Evolutionary conservation across 2,329 filamentous ascomycete species (phyloP).

Genomic region (Ustulina deusta): DNA sequence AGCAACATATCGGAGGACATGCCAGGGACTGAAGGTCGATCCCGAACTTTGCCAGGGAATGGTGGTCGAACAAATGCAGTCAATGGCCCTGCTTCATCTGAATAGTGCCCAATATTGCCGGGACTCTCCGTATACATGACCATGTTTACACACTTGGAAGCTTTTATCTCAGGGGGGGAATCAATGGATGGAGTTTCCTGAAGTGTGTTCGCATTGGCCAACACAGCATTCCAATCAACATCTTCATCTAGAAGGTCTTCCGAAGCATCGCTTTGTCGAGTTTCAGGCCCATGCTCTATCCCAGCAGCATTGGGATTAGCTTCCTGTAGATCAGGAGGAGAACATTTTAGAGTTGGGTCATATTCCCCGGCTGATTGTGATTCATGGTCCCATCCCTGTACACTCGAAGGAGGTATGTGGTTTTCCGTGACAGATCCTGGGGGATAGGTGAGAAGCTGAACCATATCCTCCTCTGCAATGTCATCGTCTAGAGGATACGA

Average conservation of each 20-base stretch:
- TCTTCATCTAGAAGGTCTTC: slow-evolving; percentile 54
- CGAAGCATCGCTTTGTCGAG: slow-evolving; percentile 11
- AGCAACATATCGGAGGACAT: slow-evolving; percentile 60
- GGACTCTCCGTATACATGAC: neutral
- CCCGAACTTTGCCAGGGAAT: slow-evolving; percentile 62
- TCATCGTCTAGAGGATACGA: slow-evolving; percentile 47
- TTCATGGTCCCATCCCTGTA: slow-evolving; percentile 51
- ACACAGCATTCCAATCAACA: slow-evolving; percentile 57
- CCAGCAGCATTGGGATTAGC: neutral
- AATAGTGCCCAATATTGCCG: neutral
- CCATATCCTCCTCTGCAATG: slow-evolving; percentile 46
- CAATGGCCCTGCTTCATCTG: slow-evolving; percentile 36
- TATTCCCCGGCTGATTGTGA: slow-evolving; percentile 53
- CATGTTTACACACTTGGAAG: neutral
- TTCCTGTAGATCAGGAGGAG: slow-evolving; percentile 45
- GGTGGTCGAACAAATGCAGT: slow-evolving; percentile 62
- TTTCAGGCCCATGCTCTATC: neutral
- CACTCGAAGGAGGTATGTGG: slow-evolving; percentile 51
- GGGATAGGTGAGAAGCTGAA: slow-evolving; percentile 36
- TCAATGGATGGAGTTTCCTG: slow-evolving; percentile 32
- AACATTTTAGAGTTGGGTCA: slow-evolving; percentile 54
- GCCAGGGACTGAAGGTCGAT: slow-evolving; percentile 66
- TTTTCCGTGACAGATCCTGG: slow-evolving; percentile 36
- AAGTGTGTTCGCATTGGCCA: slow-evolving; percentile 36
- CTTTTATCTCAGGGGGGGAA: slow-evolving; percentile 8